A percentile compares a stretch with the other conserved stretches of the same genome.
Evolutionary conservation across 169 alveolate genomes (phyloP).

Genomic region (Plasmodium gonderi): DNA sequence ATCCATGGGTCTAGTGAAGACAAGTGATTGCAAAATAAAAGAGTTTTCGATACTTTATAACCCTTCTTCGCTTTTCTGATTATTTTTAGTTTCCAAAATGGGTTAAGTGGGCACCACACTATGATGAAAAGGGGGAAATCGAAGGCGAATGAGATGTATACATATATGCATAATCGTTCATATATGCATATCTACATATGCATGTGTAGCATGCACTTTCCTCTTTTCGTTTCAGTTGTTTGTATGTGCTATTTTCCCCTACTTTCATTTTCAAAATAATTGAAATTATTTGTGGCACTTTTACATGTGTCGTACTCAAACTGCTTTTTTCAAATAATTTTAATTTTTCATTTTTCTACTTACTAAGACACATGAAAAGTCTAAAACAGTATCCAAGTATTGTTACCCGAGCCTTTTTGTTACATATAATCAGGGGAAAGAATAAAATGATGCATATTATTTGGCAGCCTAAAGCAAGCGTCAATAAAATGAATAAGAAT

Average conservation of each 20-base stretch:
- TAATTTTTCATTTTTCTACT: conserved; percentile 10
- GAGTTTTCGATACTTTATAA: conserved; percentile 71
- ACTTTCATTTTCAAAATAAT: background rate
- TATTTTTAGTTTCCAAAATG: conserved; percentile 79
- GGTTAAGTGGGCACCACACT: conserved; percentile 71
- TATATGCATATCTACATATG: background rate
- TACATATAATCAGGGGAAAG: conserved; percentile 41
- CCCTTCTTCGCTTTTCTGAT: conserved; percentile 52
- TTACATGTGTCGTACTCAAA: background rate
- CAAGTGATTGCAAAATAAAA: conserved; percentile 78
- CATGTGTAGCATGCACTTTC: background rate
- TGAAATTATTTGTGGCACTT: background rate
- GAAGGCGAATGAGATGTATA: background rate
- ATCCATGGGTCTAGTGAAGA: conserved; percentile 86
- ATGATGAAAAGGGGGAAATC: background rate
- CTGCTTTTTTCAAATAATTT: background rate
- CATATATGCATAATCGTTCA: background rate
- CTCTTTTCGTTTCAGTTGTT: background rate
- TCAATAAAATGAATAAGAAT: background rate
- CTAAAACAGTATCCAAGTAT: conserved; percentile 18
- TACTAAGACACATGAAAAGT: background rate
- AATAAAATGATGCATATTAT: conserved; percentile 3
- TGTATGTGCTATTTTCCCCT: background rate
- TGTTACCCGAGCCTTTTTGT: background rate
- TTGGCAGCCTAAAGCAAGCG: background rate